phyloP scores from a whole-genome alignment of 108 stramenopile genomes.

The Skeletonema tropicum region DNA sequence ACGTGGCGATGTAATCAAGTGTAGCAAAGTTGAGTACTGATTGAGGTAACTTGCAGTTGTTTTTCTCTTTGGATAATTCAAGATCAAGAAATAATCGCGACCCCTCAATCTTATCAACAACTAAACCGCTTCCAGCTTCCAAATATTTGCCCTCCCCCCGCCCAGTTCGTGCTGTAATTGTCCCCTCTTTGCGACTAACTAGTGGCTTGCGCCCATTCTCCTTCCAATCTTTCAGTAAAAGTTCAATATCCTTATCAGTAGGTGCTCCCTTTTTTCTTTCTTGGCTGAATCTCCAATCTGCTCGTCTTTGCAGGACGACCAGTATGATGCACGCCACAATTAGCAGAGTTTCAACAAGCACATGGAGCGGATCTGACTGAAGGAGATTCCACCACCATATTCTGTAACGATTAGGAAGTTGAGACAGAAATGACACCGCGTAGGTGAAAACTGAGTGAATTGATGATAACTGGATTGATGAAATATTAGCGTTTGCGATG shows the following conservation, averaged over 20 bases:
- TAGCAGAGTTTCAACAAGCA: constrained; percentile 94
- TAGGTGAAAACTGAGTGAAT: neutral
- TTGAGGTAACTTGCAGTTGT: constrained; percentile 13
- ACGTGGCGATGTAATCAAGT: constrained; percentile 75
- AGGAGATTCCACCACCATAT: constrained; percentile 88
- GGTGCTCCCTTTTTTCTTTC: constrained; percentile 57
- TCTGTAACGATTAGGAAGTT: constrained; percentile 61
- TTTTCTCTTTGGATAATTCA: constrained; percentile 21
- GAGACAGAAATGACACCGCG: constrained; percentile 13
- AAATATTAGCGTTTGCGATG: neutral
- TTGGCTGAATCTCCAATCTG: constrained; percentile 51
- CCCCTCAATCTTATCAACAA: constrained; percentile 39
- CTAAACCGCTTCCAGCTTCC: constrained; percentile 7
- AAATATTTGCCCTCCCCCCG: constrained; percentile 3
- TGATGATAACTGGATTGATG: neutral
- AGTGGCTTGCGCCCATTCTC: constrained; percentile 71
- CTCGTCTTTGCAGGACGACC: constrained; percentile 62
- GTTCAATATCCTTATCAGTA: constrained; percentile 67
- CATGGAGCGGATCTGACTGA: constrained; percentile 88
- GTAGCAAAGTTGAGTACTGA: constrained; percentile 91
- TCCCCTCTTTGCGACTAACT: constrained; percentile 29
- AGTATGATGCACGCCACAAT: constrained; percentile 86
- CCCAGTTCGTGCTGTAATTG: neutral
- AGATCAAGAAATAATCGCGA: constrained; percentile 17
- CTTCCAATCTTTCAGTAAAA: constrained; percentile 92